These are phyloP conservation scores for Beta corolliflora DNA, from an alignment of 179 eudicot species.

Conservation along the genomic window DNA sequence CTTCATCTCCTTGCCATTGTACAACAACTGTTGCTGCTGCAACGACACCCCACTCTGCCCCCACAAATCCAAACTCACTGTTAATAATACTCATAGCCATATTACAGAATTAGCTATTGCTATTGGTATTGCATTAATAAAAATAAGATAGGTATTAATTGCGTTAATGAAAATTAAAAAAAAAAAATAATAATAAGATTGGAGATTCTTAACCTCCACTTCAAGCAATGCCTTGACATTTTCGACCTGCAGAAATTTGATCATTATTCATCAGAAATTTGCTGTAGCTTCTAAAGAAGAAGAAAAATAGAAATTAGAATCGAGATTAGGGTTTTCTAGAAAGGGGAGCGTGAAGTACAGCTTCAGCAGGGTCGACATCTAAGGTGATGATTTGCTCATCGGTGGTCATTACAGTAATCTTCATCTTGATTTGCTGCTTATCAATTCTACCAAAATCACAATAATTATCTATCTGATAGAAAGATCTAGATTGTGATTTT, in stretches of 20 bases:
- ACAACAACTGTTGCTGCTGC: slow-evolving; percentile 81
- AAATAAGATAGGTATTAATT: no score
- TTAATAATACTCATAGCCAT: neutral
- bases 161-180: no score
- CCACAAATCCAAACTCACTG: neutral
- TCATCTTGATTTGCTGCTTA: slow-evolving; percentile 43
- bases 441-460: no score
- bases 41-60: slow-evolving; percentile 73
- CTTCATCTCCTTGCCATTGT: slow-evolving; percentile 86
- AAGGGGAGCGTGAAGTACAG: no score
- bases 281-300: neutral
- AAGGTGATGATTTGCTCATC: slow-evolving; percentile 80
- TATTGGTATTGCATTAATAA: no score
- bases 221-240: slow-evolving; percentile 96
- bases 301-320: neutral
- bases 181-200: neutral
- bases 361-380: slow-evolving; percentile 89
- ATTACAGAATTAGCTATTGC: no score
- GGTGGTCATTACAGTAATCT: slow-evolving; percentile 92
- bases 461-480: no score
- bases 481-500: no score
- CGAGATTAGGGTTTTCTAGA: slow-evolving; percentile 31
- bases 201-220: slow-evolving; percentile 62
- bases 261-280: neutral
- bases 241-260: slow-evolving; percentile 59